A percentile compares a stretch with the other conserved stretches of the same genome.
These are phyloP conservation scores for Colletotrichum tofieldiae DNA, from an alignment of 2,329 filamentous ascomycete species.

Conservation along the genomic window DNA sequence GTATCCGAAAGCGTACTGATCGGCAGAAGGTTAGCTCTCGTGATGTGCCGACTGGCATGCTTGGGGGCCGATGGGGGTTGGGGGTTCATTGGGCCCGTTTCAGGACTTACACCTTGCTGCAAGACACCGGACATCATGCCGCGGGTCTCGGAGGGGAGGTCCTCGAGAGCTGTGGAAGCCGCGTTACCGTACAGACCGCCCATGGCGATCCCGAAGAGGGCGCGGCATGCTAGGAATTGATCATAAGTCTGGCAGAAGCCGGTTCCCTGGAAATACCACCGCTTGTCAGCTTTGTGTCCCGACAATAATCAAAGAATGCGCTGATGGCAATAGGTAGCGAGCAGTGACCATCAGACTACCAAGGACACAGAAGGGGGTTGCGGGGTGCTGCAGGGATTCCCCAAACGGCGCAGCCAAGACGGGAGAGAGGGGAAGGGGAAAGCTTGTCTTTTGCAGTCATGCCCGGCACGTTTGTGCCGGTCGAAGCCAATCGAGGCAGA, in stretches of 20 bases:
- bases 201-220: conserved; percentile 86
- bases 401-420: conserved; percentile 38
- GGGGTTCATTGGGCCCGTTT: conserved; percentile 55
- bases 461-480: conserved; percentile 33
- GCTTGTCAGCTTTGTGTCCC: conserved; percentile 3
- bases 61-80: neutral
- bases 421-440: conserved; percentile 23
- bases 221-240: conserved; percentile 82
- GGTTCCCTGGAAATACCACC: conserved; percentile 62
- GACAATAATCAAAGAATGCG: conserved; percentile 34
- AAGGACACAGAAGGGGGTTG: conserved; percentile 3
- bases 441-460: conserved; percentile 35
- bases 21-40: conserved; percentile 23
- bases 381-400: conserved; percentile 35
- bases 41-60: neutral
- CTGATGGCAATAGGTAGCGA: conserved; percentile 22
- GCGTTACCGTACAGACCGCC: conserved; percentile 86
- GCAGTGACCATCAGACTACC: neutral
- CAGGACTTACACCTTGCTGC: conserved; percentile 72
- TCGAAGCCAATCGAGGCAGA: neutral
- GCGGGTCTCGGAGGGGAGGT: conserved; percentile 77
- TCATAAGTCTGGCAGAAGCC: conserved; percentile 78
- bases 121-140: conserved; percentile 84
- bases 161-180: conserved; percentile 84
- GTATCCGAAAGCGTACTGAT: conserved; percentile 75